Conservation (phyloP, 176 grass and related monocot species). For the Typha latifolia region DNA sequence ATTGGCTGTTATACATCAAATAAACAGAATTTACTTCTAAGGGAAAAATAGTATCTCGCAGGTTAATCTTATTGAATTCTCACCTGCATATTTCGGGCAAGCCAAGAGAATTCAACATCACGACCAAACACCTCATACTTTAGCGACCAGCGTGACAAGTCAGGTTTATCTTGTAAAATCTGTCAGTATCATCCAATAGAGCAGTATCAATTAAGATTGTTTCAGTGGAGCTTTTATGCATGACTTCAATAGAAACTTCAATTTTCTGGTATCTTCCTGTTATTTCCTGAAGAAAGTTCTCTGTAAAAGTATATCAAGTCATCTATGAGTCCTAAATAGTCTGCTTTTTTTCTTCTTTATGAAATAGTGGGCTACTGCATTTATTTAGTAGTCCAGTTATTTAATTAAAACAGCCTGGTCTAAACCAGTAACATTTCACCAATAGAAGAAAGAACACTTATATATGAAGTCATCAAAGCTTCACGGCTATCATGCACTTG, state of each 20-base stretch:
- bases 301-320: too few relatives aligned
- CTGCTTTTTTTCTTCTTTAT: too few relatives aligned
- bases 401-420: too few relatives aligned
- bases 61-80: not conserved
- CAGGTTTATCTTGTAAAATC: constrained; percentile 82
- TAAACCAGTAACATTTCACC: too few relatives aligned
- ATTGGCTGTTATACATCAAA: constrained; percentile 51
- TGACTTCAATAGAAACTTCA: not conserved
- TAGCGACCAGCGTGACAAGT: constrained; percentile 72
- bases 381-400: too few relatives aligned
- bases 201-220: not conserved
- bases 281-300: not conserved
- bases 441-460: too few relatives aligned
- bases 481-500: too few relatives aligned
- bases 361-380: too few relatives aligned
- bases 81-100: constrained; percentile 78
- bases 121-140: constrained; percentile 78
- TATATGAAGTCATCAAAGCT: too few relatives aligned
- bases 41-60: not conserved
- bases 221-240: not conserved
- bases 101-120: constrained; percentile 88
- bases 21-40: constrained; percentile 1
- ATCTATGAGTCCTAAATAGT: too few relatives aligned
- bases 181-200: constrained; percentile 23
- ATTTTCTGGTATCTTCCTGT: not conserved